These are phyloP conservation scores for Cicer cuneatum DNA, from an alignment of 306 rosid genomes.

Conservation along the genomic window DNA sequence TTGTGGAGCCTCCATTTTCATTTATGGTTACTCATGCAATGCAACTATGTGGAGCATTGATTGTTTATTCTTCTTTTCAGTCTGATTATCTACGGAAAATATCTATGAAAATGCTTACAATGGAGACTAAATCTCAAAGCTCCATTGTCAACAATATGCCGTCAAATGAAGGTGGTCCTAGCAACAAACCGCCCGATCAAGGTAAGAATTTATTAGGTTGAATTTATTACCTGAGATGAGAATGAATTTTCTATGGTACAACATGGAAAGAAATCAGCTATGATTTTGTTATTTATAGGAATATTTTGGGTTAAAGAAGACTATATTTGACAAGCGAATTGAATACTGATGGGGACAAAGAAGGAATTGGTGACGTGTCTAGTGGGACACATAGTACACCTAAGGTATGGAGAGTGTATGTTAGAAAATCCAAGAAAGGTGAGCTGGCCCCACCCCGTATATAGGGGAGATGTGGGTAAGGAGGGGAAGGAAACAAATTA, in stretches of 20 bases:
- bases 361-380: no score
- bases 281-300: neutral
- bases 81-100: slow-evolving; percentile 53
- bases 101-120: slow-evolving; percentile 51
- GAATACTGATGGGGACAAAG: no score
- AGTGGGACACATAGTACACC: no score
- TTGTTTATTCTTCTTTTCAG: slow-evolving; percentile 42
- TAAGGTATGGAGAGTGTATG: no score
- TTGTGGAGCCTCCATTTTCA: neutral
- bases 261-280: neutral
- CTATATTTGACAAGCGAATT: no score
- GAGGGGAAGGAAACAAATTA: no score
- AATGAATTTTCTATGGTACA: no score
- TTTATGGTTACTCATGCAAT: slow-evolving; percentile 13
- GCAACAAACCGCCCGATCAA: slow-evolving; percentile 63
- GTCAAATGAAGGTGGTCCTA: slow-evolving; percentile 56
- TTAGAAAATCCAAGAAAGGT: no score
- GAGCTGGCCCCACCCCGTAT: no score
- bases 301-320: neutral
- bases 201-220: slow-evolving; percentile 56
- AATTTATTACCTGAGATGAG: neutral
- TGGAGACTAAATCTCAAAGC: slow-evolving; percentile 67
- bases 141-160: slow-evolving; percentile 46
- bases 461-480: no score
- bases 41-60: slow-evolving; percentile 15